These are phyloP conservation scores for Phoma sp. DNA, from an alignment of 2,329 filamentous ascomycete genomes.

Conservation along the genomic window DNA sequence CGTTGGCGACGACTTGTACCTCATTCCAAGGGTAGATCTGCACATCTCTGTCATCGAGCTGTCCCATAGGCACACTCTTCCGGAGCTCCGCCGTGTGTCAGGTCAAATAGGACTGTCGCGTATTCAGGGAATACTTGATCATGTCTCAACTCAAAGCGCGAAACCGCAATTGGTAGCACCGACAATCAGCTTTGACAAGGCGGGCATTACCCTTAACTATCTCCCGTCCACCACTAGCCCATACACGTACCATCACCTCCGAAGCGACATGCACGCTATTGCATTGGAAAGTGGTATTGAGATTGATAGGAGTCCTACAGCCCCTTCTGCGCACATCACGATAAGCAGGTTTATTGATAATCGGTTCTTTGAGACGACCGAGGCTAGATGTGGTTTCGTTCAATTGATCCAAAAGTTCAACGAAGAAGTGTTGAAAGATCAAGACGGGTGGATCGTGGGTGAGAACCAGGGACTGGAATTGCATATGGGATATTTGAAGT, in stretches of 20 bases:
- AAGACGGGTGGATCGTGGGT: constrained; percentile 7
- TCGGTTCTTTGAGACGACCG: constrained; percentile 9
- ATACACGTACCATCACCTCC: constrained; percentile 23
- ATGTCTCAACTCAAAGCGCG: not conserved
- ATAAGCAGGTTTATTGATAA: constrained; percentile 19
- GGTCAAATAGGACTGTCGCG: constrained; percentile 7
- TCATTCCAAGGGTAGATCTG: constrained; percentile 12
- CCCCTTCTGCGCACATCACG: constrained; percentile 20
- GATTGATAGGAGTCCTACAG: constrained; percentile 24
- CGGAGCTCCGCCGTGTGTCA: constrained; percentile 6
- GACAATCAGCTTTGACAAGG: constrained; percentile 18
- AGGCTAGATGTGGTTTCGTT: constrained; percentile 10
- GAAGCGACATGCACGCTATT: constrained; percentile 18
- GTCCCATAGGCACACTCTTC: constrained; percentile 20
- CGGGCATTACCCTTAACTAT: constrained; percentile 24
- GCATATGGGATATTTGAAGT: constrained; percentile 21
- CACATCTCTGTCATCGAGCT: constrained; percentile 23
- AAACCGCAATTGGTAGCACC: constrained; percentile 16
- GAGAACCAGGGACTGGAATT: constrained; percentile 12
- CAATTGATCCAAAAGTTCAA: constrained; percentile 13
- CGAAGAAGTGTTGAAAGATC: not conserved
- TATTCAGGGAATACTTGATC: constrained; percentile 18
- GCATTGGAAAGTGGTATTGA: constrained; percentile 17
- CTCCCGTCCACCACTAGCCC: constrained; percentile 1
- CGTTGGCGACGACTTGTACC: constrained; percentile 14